Evolutionary conservation across 768 basidiomycete species (phyloP).

Genomic region (Tulasnella sp.): DNA sequence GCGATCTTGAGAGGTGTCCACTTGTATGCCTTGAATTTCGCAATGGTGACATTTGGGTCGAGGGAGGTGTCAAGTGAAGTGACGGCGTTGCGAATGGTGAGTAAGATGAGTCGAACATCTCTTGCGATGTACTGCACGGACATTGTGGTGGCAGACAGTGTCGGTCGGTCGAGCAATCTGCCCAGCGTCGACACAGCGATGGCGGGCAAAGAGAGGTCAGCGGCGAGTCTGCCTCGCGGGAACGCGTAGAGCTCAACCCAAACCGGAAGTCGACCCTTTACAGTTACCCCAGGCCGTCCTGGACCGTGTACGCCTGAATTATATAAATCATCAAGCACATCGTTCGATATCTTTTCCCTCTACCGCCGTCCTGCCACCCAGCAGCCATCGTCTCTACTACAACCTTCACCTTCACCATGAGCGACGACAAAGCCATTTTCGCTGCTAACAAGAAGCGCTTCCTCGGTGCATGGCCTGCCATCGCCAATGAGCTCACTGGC

Average conservation of each 20-base stretch:
- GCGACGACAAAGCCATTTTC: slow-evolving; percentile 1
- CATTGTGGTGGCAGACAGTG: background rate
- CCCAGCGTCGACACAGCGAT: slow-evolving; percentile 16
- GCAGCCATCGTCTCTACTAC: background rate
- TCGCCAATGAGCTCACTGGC: slow-evolving; percentile 67
- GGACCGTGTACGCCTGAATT: background rate
- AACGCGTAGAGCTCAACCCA: background rate
- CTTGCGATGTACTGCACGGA: background rate
- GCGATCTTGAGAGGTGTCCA: slow-evolving; percentile 43
- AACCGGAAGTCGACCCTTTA: background rate
- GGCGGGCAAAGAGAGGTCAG: background rate
- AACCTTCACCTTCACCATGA: background rate
- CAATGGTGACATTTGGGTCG: slow-evolving; percentile 54
- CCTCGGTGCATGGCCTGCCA: slow-evolving; percentile 53
- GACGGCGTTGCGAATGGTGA: slow-evolving; percentile 50
- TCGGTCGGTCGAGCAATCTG: background rate
- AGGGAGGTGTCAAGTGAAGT: slow-evolving; percentile 65
- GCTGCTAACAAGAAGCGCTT: slow-evolving; percentile 37
- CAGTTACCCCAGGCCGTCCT: background rate
- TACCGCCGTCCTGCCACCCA: background rate
- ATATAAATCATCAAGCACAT: background rate
- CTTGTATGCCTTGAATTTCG: slow-evolving; percentile 43
- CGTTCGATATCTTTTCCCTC: slow-evolving; percentile 1
- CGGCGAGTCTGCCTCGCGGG: background rate
- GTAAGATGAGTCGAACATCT: slow-evolving; percentile 17